Base-by-base conservation (phyloP, 306 rosid genomes). In the Gleditsia sinensis region DNA sequence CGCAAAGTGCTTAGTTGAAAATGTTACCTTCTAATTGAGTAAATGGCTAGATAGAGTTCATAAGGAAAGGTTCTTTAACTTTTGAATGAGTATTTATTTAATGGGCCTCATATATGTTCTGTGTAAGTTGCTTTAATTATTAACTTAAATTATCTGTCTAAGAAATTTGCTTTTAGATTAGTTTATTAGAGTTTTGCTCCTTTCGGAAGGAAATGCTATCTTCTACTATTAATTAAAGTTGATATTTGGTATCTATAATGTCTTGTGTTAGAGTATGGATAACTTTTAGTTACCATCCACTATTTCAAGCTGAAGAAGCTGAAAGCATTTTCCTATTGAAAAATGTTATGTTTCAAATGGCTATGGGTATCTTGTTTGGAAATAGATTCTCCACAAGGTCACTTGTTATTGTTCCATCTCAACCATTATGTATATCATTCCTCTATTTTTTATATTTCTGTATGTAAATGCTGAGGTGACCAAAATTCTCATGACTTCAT, bases 161-260 rank as follows among this genome's bases (percentile, higher is more conserved):
- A 34, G 48, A 34, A 61, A 36, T 34, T 28, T 24, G 36, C 13
- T 23, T 32, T 59, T 11, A 28, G 6, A 20, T 11, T 28, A 28
- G 25, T 74, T 59, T 79, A 33, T 45, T 43, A 71, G 8, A 9
- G 32, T 39, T 42, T 67, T 49, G n/a, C n/a, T n/a, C n/a, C n/a
- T n/a, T n/a, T n/a, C n/a, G 2, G 17, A 16, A 21, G 75, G 11
- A 17, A 40, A 1, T 20, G 32, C 1, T 12, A 36, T 69, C 19
- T 37, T 24, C 12, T 25, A 16, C 5, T 57, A 28, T 57, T 30
- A 28, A 33, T 45, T 13, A 45, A 45, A 45, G 17, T 45, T 45
- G 51, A 27, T 28, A 13, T 25, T 57, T 30, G 2, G 10, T 8
- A 9, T 28, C 57, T 28, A 57, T 57, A 57, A 5, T 27, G 13